Percentiles rank a stretch among this genome's conserved stretches.
These are phyloP conservation scores for Tetrapyrgos nigripes DNA, from an alignment of 1,284 basidiomycete species.

Conservation along the genomic window DNA sequence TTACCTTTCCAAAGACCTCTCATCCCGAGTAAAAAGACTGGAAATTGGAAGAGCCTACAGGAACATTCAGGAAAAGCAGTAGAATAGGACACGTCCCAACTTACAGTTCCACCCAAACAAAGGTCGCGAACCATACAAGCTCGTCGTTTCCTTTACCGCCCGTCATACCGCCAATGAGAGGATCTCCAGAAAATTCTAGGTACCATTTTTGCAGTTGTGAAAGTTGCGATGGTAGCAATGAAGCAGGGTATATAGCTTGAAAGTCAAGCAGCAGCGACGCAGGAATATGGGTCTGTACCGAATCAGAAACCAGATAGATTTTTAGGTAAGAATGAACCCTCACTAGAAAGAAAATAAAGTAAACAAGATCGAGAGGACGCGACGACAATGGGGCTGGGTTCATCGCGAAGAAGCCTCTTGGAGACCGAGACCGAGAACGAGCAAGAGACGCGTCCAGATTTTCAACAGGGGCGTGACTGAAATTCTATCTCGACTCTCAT, in stretches of 20 bases:
- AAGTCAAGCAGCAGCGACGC: constrained; percentile 66
- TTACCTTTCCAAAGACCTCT: constrained; percentile 70
- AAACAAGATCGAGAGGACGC: constrained; percentile 68
- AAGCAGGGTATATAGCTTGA: constrained; percentile 69
- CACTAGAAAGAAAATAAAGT: constrained; percentile 69
- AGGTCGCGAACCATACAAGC: constrained; percentile 72
- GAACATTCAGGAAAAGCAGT: constrained; percentile 15
- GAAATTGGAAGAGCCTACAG: constrained; percentile 74
- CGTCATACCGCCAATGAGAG: constrained; percentile 61
- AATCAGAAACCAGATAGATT: not conserved
- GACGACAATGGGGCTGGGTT: constrained; percentile 43
- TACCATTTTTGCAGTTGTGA: constrained; percentile 52
- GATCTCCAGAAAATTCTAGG: constrained; percentile 62
- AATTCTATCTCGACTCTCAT: no score
- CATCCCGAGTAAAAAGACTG: constrained; percentile 75
- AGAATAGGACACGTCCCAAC: constrained; percentile 20
- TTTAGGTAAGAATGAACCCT: constrained; percentile 22
- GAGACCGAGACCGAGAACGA: no score
- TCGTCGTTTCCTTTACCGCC: constrained; percentile 47
- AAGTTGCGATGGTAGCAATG: constrained; percentile 53
- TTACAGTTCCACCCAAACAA: constrained; percentile 65
- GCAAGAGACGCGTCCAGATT: no score
- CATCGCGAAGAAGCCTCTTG: no score
- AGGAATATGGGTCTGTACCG: constrained; percentile 62
- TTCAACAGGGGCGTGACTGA: no score